Conservation (phyloP, 2,329 filamentous ascomycete species). For the Curvularia spicifera region DNA sequence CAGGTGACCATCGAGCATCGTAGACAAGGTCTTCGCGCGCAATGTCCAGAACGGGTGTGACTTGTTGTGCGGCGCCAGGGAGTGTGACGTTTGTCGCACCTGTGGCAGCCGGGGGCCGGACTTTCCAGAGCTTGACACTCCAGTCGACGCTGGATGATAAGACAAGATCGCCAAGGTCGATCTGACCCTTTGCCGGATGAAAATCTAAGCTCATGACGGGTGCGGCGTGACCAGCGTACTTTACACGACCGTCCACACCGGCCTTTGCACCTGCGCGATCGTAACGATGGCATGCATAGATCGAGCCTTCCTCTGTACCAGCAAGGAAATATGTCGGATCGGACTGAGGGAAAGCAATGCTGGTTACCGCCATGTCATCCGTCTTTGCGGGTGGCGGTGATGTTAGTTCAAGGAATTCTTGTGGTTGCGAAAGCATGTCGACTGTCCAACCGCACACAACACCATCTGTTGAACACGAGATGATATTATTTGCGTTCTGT, state of each 20-base stretch:
- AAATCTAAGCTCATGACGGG: conserved; percentile 97
- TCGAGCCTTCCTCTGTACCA: conserved; percentile 93
- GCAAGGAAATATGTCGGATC: conserved; percentile 98
- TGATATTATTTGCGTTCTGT: conserved; percentile 98
- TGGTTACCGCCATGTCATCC: conserved; percentile 93
- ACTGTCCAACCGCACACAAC: conserved; percentile 97
- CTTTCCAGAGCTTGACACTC: conserved; percentile 97
- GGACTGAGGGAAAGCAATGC: conserved; percentile 90
- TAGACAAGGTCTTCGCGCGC: conserved; percentile 96
- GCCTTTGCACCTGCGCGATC: conserved; percentile 97
- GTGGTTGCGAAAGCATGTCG: conserved; percentile 95
- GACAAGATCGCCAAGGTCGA: conserved; percentile 93
- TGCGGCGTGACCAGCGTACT: conserved; percentile 87
- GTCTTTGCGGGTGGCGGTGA: conserved; percentile 81
- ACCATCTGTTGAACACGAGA: conserved; percentile 95
- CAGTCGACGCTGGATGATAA: conserved; percentile 93
- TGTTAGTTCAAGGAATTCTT: conserved; percentile 88
- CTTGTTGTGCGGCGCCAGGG: conserved; percentile 54
- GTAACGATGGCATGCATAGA: conserved; percentile 96
- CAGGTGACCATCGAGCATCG: conserved; percentile 92
- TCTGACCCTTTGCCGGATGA: conserved; percentile 87
- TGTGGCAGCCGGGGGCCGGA: conserved; percentile 78
- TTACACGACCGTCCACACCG: conserved; percentile 86
- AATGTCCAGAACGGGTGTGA: conserved; percentile 84
- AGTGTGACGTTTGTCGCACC: conserved; percentile 53